Base-by-base conservation (phyloP, 202 grass and related monocot genomes). In the Zoysia matrella region DNA sequence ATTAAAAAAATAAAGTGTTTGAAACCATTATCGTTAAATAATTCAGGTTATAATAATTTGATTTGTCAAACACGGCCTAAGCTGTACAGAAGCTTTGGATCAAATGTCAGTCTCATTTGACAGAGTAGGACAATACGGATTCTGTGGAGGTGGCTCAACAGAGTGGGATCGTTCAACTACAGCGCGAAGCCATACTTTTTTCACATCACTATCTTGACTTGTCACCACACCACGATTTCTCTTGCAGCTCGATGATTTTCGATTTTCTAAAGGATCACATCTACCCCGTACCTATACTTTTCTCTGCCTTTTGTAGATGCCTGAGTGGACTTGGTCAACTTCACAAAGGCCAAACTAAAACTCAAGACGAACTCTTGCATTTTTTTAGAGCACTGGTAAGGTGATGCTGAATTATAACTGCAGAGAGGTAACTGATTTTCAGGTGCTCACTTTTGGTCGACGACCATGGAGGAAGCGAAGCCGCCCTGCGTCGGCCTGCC, bases 391-490 rank as follows among this genome's bases (percentile, higher is more conserved):
- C 30, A 36, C 30, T 36, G 30, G 30, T 1, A 36, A 36, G 30
- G 30, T 36, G 30, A 36, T 36, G 30, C 30, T 36, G 30, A 36
- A 36, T 36, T 36, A 36, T 36, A 36, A 36, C 30, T 36, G 30
- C 30, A 36, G 30, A 36, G 30, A 13, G 52, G 2, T 61, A 18
- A n/a, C 8, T 41, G 3, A 7, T 46, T 8, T 16, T 70, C 44
- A 60, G 54, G 44, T n/a, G 93, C 92, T 93, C 67, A 98, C 95
- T 98, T 98, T 72, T 98, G 86, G 71, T 98, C 86, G 45, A 98
- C 95, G 53, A 93, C 47, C 92, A 98, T 98, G 74, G 95, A 7
- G 47, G 92, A 95, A 77, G 95, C 71, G 66, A 98, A 98, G 0
- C 95, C 95, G 0, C 95, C 95, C 42, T 95, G 89, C 18, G 95